Conservation (phyloP, 768 basidiomycete genomes). For the Glaciozyma antarctica region DNA sequence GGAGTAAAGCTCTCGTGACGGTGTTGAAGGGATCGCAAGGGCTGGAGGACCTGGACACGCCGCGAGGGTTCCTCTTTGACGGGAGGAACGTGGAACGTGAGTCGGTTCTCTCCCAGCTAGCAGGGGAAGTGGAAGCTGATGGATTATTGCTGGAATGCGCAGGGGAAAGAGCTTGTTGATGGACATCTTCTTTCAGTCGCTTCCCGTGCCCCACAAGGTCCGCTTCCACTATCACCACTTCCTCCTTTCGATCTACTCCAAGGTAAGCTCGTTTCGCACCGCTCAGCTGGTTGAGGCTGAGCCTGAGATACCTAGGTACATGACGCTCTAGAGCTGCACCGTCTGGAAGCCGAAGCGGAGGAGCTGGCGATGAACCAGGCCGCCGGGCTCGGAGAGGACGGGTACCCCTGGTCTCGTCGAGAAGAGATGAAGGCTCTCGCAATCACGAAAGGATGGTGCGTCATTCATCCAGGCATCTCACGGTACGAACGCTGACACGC, state of each 20-base stretch:
- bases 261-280: conserved; percentile 2
- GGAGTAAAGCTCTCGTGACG: conserved; percentile 41
- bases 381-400: conserved; percentile 4
- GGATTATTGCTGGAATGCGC: background rate
- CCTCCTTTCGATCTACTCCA: conserved; percentile 50
- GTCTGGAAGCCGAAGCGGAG: conserved; percentile 33
- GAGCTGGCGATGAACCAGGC: conserved; percentile 21
- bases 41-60: conserved; percentile 47
- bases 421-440: conserved; percentile 37
- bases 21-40: conserved; percentile 49
- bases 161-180: conserved; percentile 50
- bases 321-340: conserved; percentile 35
- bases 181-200: conserved; percentile 50
- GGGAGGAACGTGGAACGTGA: conserved; percentile 13
- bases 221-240: conserved; percentile 54
- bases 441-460: conserved; percentile 39
- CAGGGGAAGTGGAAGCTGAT: background rate
- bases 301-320: conserved; percentile 39
- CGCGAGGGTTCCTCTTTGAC: conserved; percentile 43
- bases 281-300: conserved; percentile 33
- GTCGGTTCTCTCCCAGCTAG: background rate
- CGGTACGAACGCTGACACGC: conserved; percentile 36
- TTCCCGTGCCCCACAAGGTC: conserved; percentile 50
- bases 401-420: conserved; percentile 33
- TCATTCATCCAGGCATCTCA: background rate